Percentiles rank a stretch among this genome's conserved stretches.
These are phyloP conservation scores for Fusarium domesticum DNA, from an alignment of 2,329 filamentous ascomycete species.

Conservation along the genomic window DNA sequence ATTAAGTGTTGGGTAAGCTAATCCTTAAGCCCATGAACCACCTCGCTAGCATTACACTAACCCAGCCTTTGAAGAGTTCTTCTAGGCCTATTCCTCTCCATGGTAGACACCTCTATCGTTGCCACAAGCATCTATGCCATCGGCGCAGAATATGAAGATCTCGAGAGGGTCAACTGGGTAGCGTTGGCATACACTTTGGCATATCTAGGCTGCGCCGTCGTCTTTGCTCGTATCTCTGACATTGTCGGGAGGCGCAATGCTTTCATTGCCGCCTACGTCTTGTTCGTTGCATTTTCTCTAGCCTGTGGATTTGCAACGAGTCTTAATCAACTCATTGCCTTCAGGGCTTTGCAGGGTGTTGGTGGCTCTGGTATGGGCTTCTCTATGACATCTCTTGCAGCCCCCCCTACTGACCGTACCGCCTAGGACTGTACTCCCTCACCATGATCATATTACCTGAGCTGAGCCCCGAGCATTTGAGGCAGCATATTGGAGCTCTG, in stretches of 20 bases:
- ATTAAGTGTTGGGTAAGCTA: conserved; percentile 33
- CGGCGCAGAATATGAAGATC: conserved; percentile 46
- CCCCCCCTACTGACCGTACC: neutral
- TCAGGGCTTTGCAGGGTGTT: conserved; percentile 49
- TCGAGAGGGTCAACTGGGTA: conserved; percentile 51
- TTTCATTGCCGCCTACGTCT: conserved; percentile 47
- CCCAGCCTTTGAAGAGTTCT: conserved; percentile 39
- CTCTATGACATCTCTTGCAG: neutral
- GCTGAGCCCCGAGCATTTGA: conserved; percentile 40
- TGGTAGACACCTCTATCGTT: conserved; percentile 59
- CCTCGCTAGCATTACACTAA: neutral
- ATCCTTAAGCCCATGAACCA: neutral
- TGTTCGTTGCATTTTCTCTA: conserved; percentile 57
- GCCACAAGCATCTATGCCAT: conserved; percentile 58
- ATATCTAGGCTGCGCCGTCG: conserved; percentile 55
- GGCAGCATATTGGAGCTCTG: conserved; percentile 44
- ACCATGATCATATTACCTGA: conserved; percentile 55
- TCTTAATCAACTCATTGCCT: conserved; percentile 45
- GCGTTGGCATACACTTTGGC: conserved; percentile 55
- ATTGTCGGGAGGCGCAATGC: conserved; percentile 52
- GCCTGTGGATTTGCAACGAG: conserved; percentile 44
- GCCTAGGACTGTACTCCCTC: conserved; percentile 50
- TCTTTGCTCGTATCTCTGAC: conserved; percentile 54
- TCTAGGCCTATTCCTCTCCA: conserved; percentile 54
- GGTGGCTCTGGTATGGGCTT: conserved; percentile 46